Evolutionary conservation across 2,329 filamentous ascomycete genomes (phyloP).

Genomic region (Westerdykella sp.): DNA sequence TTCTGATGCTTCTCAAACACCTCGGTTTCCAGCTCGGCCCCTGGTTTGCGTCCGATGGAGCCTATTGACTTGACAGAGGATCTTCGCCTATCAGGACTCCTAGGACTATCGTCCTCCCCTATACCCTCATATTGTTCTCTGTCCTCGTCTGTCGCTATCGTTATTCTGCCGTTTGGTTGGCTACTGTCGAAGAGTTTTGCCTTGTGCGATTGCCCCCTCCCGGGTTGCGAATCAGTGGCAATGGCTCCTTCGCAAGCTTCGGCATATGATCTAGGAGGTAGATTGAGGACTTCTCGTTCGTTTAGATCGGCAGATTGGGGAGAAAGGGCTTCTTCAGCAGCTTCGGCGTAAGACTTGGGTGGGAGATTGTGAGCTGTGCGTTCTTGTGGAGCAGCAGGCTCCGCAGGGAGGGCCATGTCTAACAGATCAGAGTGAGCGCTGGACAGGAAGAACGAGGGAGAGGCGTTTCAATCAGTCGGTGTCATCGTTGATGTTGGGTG

Average conservation of each 20-base stretch:
- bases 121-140: slow-evolving; percentile 26
- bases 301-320: slow-evolving; percentile 37
- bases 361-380: slow-evolving; percentile 35
- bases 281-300: slow-evolving; percentile 35
- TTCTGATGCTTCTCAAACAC: slow-evolving; percentile 42
- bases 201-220: slow-evolving; percentile 10
- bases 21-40: slow-evolving; percentile 20
- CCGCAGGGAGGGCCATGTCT: slow-evolving; percentile 38
- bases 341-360: slow-evolving; percentile 42
- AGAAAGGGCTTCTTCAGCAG: slow-evolving; percentile 31
- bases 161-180: slow-evolving; percentile 6
- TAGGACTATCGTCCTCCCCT: slow-evolving; percentile 28
- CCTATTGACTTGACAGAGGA: slow-evolving; percentile 27
- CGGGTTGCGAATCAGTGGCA: slow-evolving; percentile 17
- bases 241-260: slow-evolving; percentile 36
- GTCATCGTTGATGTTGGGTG: too few relatives aligned
- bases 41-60: slow-evolving; percentile 24
- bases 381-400: slow-evolving; percentile 38
- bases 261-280: slow-evolving; percentile 42
- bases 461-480: too few relatives aligned
- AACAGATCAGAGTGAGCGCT: too few relatives aligned
- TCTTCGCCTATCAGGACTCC: slow-evolving; percentile 27
- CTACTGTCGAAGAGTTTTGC: slow-evolving; percentile 3
- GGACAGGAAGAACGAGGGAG: too few relatives aligned
- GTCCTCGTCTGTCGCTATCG: slow-evolving; percentile 7